phyloP scores from a whole-genome alignment of 371 early-diverging fungal species.

The Paraphysoderma sedebokerense region DNA sequence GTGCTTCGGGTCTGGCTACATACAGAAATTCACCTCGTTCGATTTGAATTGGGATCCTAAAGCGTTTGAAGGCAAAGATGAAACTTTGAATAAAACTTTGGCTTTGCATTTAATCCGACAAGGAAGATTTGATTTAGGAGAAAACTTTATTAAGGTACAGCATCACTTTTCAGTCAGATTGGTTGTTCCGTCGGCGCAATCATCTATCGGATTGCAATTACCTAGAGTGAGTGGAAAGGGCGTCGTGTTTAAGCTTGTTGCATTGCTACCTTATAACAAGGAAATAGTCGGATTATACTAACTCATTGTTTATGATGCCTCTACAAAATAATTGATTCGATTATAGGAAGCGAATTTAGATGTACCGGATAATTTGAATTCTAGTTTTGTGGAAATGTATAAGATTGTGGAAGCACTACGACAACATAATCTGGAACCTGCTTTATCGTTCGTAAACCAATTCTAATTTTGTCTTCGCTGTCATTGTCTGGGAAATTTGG shows the following conservation, averaged over 20 bases:
- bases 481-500: background rate
- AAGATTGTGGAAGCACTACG: conserved; percentile 26
- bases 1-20: no score
- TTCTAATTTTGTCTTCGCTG: conserved; percentile 3
- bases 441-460: conserved; percentile 19
- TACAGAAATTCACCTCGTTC: background rate
- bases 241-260: no score
- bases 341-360: conserved; percentile 19
- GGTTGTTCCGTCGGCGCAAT: background rate
- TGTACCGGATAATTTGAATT: conserved; percentile 16
- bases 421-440: conserved; percentile 23
- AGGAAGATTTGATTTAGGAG: conserved; percentile 61
- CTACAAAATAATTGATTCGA: conserved; percentile 5
- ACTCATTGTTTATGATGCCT: no score
- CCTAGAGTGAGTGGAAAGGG: background rate
- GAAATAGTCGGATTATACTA: no score
- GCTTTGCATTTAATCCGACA: conserved; percentile 69
- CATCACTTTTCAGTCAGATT: no score
- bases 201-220: background rate
- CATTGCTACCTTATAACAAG: no score
- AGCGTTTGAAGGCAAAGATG: conserved; percentile 47
- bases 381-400: conserved; percentile 42
- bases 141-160: conserved; percentile 31
- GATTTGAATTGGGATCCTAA: conserved; percentile 25
- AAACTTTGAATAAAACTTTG: conserved; percentile 35